Evolutionary conservation across 2,329 filamentous ascomycete genomes (phyloP).

Genomic region (Nannizziopsis barbatae): DNA sequence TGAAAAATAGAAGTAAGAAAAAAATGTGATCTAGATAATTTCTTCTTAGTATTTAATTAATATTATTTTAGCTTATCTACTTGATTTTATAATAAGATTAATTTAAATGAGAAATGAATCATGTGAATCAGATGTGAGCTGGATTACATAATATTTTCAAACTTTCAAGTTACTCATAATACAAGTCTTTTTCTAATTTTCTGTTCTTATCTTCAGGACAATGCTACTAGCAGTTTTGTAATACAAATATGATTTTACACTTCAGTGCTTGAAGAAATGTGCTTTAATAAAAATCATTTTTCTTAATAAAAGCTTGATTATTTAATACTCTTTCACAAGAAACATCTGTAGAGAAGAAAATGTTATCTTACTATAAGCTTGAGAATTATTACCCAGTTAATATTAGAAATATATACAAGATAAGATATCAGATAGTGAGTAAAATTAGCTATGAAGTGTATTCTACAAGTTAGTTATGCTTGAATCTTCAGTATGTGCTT

Average conservation of each 20-base stretch:
- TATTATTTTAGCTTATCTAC: too few relatives aligned
- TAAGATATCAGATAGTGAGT: slow-evolving; percentile 13
- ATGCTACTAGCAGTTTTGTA: too few relatives aligned
- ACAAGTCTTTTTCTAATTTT: too few relatives aligned
- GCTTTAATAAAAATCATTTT: background rate
- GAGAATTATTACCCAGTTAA: slow-evolving; percentile 16
- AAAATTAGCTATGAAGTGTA: slow-evolving; percentile 20
- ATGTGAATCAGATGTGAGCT: too few relatives aligned
- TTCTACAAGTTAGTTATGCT: slow-evolving; percentile 20
- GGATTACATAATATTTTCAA: too few relatives aligned
- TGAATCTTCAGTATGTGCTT: slow-evolving; percentile 23
- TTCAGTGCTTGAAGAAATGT: slow-evolving; percentile 4
- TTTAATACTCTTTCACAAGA: slow-evolving; percentile 2
- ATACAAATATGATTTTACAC: background rate
- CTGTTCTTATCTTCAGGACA: too few relatives aligned
- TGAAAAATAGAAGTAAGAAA: too few relatives aligned
- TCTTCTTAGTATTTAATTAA: too few relatives aligned
- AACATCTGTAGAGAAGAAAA: slow-evolving; percentile 13
- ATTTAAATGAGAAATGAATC: too few relatives aligned
- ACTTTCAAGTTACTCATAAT: too few relatives aligned
- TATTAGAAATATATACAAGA: slow-evolving; percentile 14
- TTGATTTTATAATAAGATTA: too few relatives aligned
- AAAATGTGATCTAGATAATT: too few relatives aligned
- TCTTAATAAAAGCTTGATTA: background rate
- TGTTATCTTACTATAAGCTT: slow-evolving; percentile 10